Evolutionary conservation across 805 yeast species (phyloP), one percentile per base, ranked within the genome.

Genomic region (Zygosaccharomyces bailii): DNA sequence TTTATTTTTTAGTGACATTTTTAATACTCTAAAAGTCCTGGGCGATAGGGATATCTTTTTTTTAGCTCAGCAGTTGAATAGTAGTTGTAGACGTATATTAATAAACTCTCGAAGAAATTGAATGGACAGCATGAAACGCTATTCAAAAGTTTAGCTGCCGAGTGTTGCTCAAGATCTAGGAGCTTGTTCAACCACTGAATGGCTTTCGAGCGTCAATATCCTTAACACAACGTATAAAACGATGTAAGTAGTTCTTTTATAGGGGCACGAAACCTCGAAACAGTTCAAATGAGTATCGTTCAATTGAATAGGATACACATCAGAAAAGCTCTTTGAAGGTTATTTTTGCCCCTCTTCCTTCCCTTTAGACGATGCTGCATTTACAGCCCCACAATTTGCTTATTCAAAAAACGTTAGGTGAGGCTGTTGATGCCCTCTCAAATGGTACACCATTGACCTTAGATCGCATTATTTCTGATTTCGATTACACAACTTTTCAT

Each of bases 401-500:
- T 56, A 74, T 93, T 53, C 81, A 87, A 61, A 83, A 86, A 53
- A 81, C 96, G 1, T 74, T 93, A 52, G 75, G 80, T 25, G 95
- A 85, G 61, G 68, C 69, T n/a, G 30, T 60, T 4, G 66, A 64
- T 24, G 66, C 67, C 6, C 47, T 49, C 29, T 41, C 39, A 10
- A 30, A 45, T 2, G 65, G 61, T 6, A 41, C 53, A n/a, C 63
- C 68, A 9, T 48, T 64, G 34, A 59, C 59, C 3, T 78, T 89
- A 40, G 97, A 93, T 67, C 79, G 97, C 65, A 81, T 91, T 50
- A 79, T 93, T 51, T 83, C 95, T 31, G 99, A 93, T 70, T 93
- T 93, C 57, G 99, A 93, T 67, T 88, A 88, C 69, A 95, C 96
- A 39, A 86, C 93, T 23, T 90, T 86, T 68, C 98, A 91, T 66